Evolutionary conservation across 164 flowering plant species (phyloP).

Genomic region (Brasenia schreberi): DNA sequence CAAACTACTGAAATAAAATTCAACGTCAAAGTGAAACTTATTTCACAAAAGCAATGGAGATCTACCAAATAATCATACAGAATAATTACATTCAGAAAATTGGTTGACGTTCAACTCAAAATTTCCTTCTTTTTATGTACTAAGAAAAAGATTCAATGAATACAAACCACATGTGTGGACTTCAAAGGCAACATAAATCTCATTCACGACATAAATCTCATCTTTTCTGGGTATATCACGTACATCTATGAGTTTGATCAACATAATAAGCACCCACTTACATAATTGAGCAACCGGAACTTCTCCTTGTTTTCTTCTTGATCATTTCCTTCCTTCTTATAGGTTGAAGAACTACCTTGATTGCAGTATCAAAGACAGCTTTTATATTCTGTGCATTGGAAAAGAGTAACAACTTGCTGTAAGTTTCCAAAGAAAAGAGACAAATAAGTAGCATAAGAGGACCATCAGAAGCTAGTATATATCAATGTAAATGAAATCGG

Average conservation of each 20-base stretch:
- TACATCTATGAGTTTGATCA: too few species aligned
- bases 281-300: constrained; percentile 61
- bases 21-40: too few species aligned
- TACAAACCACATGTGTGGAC: neutral
- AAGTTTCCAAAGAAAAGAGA: neutral
- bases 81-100: too few species aligned
- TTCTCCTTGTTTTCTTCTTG: constrained; percentile 42
- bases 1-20: too few species aligned
- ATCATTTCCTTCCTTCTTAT: constrained; percentile 78
- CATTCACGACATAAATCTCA: neutral
- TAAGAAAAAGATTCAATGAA: too few species aligned
- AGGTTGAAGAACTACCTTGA: constrained; percentile 96
- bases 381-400: constrained; percentile 60
- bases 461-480: too few species aligned
- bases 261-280: constrained; percentile 23
- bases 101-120: too few species aligned
- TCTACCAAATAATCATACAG: too few species aligned
- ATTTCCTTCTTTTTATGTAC: too few species aligned
- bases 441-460: neutral
- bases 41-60: too few species aligned
- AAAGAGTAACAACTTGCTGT: neutral
- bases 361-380: constrained; percentile 97
- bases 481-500: neutral
- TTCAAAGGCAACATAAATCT: neutral
- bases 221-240: too few species aligned